Evolutionary conservation across 306 rosid species (phyloP).

Genomic region (Cajanus cajan): DNA sequence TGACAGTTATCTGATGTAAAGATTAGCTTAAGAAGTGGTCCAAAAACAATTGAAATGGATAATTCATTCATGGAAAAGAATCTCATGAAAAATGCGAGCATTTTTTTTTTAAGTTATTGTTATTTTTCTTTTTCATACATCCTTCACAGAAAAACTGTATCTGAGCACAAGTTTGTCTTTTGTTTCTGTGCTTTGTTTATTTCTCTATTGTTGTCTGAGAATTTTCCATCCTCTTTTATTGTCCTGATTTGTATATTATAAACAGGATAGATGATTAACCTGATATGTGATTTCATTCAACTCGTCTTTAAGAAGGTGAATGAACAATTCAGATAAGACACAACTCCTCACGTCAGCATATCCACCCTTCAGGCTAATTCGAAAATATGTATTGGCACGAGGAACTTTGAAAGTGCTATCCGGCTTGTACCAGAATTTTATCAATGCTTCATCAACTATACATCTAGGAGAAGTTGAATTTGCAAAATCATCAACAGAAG

Average conservation of each 20-base stretch:
- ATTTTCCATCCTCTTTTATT: not conserved
- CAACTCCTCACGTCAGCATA: constrained; percentile 56
- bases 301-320: constrained; percentile 83
- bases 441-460: constrained; percentile 78
- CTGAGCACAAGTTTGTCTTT: not conserved
- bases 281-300: constrained; percentile 85
- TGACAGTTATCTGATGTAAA: not conserved
- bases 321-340: constrained; percentile 72
- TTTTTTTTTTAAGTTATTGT: not conserved
- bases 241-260: not conserved
- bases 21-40: not conserved
- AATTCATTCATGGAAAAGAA: not conserved
- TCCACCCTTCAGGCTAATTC: constrained; percentile 88
- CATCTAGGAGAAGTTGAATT: constrained; percentile 61
- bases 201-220: not conserved
- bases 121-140: not conserved
- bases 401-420: constrained; percentile 81
- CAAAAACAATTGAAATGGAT: constrained; percentile 15
- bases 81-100: not conserved
- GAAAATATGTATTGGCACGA: constrained; percentile 88
- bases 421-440: constrained; percentile 92
- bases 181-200: not conserved
- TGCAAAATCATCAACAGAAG: constrained; percentile 33
- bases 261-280: constrained; percentile 56
- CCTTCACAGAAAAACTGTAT: not conserved